Base-by-base conservation (phyloP, 768 basidiomycete species). In the Holtermannia corniformis region DNA sequence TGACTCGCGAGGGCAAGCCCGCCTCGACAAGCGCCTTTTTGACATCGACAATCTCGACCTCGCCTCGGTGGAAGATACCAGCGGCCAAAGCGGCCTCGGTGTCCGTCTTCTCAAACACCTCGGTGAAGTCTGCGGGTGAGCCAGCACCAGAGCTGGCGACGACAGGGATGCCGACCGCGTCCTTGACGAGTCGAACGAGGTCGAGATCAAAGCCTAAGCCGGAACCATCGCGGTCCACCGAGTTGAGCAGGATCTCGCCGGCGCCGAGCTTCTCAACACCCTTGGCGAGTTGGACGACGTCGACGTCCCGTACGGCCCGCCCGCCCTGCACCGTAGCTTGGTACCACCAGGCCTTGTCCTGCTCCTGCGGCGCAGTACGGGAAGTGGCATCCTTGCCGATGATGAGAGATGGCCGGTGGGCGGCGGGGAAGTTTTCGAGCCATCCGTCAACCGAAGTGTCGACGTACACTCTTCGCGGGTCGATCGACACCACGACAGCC, bases 281-380 rank as follows among this genome's bases (percentile, higher is more conserved):
- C 53, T 81, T 77, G 16, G 86, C 88, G n/a, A 99, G 81, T 72
- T 97, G 83, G 20, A 88, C 81, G 41, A 83, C 93, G 13, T 93
- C 95, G 26, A 99, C 74, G 28, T 81, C 82, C 12, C 90, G 82
- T 21, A 76, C 59, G 68, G 90, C 86, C 25, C 95, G 82, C 13
- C 95, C 95, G 37, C 95, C 93, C 0, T 84, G 86, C 44, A 96
- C 86, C 11, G 95, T 97, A 72, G 95, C 97, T 69, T 92, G 90
- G 73, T 99, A 99, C 95, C 93, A 97, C 91, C 95, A 97, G 41
- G 82, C 84, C 66, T 81, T 83, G 41, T 81, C 83, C 49, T 78
- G 74, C 58, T 85, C 85, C 52, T 76, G 75, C 63, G 80, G 80
- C 41, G 64, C 59, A 12, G 75, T 74, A 7, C 70, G 60, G 10